Evolutionary conservation across 441 rosid species (phyloP).

Genomic region (Adansonia rubrostipa): DNA sequence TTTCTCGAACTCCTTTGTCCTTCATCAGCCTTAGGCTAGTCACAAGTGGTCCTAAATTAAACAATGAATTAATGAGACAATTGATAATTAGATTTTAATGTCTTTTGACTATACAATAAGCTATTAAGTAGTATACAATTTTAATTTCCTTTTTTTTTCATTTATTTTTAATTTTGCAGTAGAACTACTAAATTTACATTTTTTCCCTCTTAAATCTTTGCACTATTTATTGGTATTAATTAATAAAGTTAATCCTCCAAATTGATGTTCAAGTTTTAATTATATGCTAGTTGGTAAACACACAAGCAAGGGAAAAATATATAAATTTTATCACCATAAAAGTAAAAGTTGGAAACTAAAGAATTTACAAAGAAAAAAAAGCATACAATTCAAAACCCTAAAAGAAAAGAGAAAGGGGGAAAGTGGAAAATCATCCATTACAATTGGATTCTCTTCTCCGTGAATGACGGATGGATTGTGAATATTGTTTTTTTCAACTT

Average conservation of each 20-base stretch:
- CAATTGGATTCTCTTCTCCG: conserved; percentile 29
- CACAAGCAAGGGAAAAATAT: neutral
- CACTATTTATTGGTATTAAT: neutral
- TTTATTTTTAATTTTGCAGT: neutral
- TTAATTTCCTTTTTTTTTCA: too few relatives aligned
- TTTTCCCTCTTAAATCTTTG: neutral
- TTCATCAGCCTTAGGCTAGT: neutral
- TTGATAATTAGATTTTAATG: neutral
- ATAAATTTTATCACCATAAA: neutral
- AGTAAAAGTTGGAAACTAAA: neutral
- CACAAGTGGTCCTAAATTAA: neutral
- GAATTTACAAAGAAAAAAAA: neutral
- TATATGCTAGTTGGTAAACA: neutral
- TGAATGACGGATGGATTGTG: conserved; percentile 31
- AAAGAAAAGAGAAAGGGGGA: neutral
- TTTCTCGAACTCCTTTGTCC: neutral
- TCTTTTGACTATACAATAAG: neutral
- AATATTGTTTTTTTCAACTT: neutral
- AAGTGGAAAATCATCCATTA: neutral
- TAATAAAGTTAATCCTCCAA: conserved; percentile 1
- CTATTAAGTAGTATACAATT: too few relatives aligned
- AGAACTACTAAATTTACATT: neutral
- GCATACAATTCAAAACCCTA: neutral
- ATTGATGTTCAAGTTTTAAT: neutral
- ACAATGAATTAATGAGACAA: neutral